Conservation (phyloP, 2,329 filamentous ascomycete genomes). For the Fonsecaea pedrosoi region DNA sequence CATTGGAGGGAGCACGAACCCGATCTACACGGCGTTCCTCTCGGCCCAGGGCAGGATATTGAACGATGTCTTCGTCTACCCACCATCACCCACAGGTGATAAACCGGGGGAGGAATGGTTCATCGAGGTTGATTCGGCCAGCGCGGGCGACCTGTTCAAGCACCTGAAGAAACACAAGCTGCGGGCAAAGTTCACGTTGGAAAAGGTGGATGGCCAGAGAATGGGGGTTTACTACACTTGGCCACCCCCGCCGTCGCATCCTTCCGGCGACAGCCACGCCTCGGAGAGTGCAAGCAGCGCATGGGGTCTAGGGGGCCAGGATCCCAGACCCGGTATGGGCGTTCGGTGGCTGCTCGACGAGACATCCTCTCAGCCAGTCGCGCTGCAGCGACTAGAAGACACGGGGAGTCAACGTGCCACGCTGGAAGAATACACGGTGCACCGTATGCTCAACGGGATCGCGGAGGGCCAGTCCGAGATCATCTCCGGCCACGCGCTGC, state of each 20-base stretch:
- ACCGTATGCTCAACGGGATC: slow-evolving; percentile 79
- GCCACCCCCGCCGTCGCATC: slow-evolving; percentile 18
- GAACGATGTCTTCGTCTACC: slow-evolving; percentile 90
- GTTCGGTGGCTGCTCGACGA: slow-evolving; percentile 29
- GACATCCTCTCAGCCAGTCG: slow-evolving; percentile 10
- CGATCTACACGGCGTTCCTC: slow-evolving; percentile 81
- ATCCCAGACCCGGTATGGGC: slow-evolving; percentile 36
- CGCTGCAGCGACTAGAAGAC: slow-evolving; percentile 35
- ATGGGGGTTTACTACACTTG: slow-evolving; percentile 42
- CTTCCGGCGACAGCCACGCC: not conserved
- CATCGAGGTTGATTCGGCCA: slow-evolving; percentile 78
- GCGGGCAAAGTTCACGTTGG: slow-evolving; percentile 75
- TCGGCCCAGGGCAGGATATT: slow-evolving; percentile 84
- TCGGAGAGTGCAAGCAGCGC: not conserved
- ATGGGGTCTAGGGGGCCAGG: slow-evolving; percentile 29
- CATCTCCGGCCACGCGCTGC: slow-evolving; percentile 71
- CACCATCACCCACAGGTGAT: slow-evolving; percentile 45
- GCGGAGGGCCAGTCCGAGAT: slow-evolving; percentile 87
- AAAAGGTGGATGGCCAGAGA: slow-evolving; percentile 70
- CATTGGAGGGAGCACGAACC: slow-evolving; percentile 43
- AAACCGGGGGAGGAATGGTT: slow-evolving; percentile 64
- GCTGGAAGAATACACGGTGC: slow-evolving; percentile 71
- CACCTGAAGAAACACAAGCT: slow-evolving; percentile 88
- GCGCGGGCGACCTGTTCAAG: slow-evolving; percentile 67
- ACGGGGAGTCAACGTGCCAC: slow-evolving; percentile 29